phyloP scores from a whole-genome alignment of 2,329 filamentous ascomycete species.

The Fusarium sp. region DNA sequence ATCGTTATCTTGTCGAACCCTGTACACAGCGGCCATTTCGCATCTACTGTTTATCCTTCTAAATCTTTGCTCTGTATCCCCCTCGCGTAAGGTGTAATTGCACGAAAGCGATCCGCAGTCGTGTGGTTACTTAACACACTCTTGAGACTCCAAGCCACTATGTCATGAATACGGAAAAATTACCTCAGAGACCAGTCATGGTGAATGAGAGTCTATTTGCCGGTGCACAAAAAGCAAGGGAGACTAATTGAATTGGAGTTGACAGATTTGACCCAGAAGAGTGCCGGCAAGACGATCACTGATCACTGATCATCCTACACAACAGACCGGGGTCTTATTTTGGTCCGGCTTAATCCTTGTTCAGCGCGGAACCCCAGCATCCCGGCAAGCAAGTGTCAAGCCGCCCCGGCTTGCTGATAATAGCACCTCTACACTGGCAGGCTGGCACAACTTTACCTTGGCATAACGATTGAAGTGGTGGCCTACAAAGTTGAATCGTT shows the following conservation, averaged over 20 bases:
- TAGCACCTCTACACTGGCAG: slow-evolving; percentile 19
- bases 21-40: slow-evolving; percentile 12
- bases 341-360: slow-evolving; percentile 43
- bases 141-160: slow-evolving; percentile 10
- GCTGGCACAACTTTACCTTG: slow-evolving; percentile 32
- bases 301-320: slow-evolving; percentile 45
- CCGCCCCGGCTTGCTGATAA: slow-evolving; percentile 39
- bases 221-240: slow-evolving; percentile 44
- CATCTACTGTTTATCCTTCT: slow-evolving; percentile 11
- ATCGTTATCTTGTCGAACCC: slow-evolving; percentile 14
- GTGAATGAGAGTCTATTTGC: slow-evolving; percentile 39
- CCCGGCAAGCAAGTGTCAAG: slow-evolving; percentile 34
- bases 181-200: slow-evolving; percentile 22
- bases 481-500: slow-evolving; percentile 43
- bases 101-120: slow-evolving; percentile 14
- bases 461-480: slow-evolving; percentile 40
- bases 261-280: slow-evolving; percentile 51
- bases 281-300: slow-evolving; percentile 45
- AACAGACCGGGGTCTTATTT: slow-evolving; percentile 31
- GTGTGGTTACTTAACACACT: background rate
- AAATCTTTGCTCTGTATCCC: background rate
- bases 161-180: slow-evolving; percentile 20
- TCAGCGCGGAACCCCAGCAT: slow-evolving; percentile 39
- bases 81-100: background rate
- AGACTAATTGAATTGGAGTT: slow-evolving; percentile 46